phyloP scores from a whole-genome alignment of 106 monocot genomes.

The Dendrobium catenatum region DNA sequence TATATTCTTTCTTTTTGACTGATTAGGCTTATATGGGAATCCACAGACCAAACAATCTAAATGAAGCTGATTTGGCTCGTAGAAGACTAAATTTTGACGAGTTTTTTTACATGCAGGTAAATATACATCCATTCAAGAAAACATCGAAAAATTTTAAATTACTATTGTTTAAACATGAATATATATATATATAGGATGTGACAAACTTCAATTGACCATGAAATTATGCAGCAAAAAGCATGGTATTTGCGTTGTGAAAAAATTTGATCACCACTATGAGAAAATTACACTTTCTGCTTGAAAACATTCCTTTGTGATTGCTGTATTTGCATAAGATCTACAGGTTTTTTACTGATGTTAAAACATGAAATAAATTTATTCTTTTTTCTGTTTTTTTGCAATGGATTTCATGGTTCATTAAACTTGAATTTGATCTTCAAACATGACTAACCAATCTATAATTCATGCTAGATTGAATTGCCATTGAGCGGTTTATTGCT shows the following conservation, averaged over 20 bases:
- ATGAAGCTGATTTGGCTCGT: conserved; percentile 86
- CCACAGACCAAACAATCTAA: conserved; percentile 53
- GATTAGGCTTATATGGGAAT: conserved; percentile 82
- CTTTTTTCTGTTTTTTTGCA: not conserved
- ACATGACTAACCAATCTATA: too few species aligned
- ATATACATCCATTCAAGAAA: not conserved
- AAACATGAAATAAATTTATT: not conserved
- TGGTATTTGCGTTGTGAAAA: not conserved
- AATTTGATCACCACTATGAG: not conserved
- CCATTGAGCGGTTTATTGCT: too few species aligned
- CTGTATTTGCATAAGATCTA: not conserved
- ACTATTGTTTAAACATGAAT: not conserved
- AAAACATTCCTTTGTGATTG: not conserved
- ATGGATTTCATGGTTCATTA: not conserved
- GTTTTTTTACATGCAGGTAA: conserved; percentile 97
- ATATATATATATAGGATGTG: not conserved
- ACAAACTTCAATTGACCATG: not conserved
- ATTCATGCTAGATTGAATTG: too few species aligned
- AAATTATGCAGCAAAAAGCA: not conserved
- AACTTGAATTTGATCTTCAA: not conserved
- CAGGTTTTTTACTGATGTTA: not conserved
- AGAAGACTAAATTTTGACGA: conserved; percentile 96
- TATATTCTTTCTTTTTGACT: conserved; percentile 4
- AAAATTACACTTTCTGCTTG: not conserved
- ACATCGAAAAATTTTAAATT: not conserved